phyloP scores from a whole-genome alignment of 1,139 yeast genomes.

The Geotrichum candidum region DNA sequence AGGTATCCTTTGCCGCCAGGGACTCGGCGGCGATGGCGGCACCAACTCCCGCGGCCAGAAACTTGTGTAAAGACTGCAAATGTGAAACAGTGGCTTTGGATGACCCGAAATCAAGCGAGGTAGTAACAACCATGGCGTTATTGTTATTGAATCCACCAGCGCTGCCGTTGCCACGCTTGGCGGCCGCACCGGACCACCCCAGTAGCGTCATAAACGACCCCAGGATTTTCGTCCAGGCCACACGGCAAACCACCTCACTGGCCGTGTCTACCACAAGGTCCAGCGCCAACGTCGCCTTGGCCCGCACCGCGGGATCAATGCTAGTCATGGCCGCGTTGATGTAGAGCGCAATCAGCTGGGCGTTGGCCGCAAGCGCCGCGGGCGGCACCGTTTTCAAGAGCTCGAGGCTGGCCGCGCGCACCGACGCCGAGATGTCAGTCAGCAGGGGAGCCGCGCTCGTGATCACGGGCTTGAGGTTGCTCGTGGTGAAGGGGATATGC shows the following conservation, averaged over 20 bases:
- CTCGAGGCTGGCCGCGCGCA: constrained; percentile 54
- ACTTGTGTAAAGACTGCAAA: constrained; percentile 27
- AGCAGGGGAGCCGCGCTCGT: constrained; percentile 50
- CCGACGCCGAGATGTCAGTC: constrained; percentile 57
- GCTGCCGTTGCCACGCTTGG: background rate
- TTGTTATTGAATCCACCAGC: background rate
- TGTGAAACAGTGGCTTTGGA: constrained; percentile 31
- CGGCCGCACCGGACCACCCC: constrained; percentile 34
- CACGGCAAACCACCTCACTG: constrained; percentile 35
- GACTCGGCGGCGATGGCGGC: background rate
- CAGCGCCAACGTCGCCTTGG: constrained; percentile 62
- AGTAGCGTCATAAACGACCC: constrained; percentile 37
- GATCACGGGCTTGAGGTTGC: constrained; percentile 51
- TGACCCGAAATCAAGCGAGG: constrained; percentile 34
- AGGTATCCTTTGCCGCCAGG: background rate
- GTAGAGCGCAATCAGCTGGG: constrained; percentile 60
- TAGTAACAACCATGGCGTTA: constrained; percentile 23
- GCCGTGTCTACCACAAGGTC: constrained; percentile 37
- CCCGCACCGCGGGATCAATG: constrained; percentile 65
- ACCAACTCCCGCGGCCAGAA: constrained; percentile 28
- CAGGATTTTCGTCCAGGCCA: constrained; percentile 35
- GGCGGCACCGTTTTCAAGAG: constrained; percentile 44
- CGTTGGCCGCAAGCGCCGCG: constrained; percentile 55
- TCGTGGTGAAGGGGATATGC: constrained; percentile 37
- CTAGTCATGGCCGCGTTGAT: constrained; percentile 96